These are phyloP conservation scores for Lichtheimia ramosa DNA, from an alignment of 371 early-diverging fungal species.

Conservation along the genomic window DNA sequence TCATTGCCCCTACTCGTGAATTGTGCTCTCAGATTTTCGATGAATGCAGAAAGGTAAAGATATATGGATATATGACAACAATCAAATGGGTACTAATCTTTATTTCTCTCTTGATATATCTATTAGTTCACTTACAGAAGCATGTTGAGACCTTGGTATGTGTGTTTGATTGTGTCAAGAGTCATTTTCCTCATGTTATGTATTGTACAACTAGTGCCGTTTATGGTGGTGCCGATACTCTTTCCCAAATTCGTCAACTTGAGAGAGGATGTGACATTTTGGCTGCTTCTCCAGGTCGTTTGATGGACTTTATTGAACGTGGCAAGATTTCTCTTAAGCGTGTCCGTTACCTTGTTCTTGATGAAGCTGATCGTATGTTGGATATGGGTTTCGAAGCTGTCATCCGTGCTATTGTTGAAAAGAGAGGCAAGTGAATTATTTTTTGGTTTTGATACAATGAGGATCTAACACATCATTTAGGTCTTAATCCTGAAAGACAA, in stretches of 20 bases:
- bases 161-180: not conserved
- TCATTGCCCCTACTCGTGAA: slow-evolving; percentile 52
- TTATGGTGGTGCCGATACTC: slow-evolving; percentile 92
- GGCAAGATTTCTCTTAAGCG: slow-evolving; percentile 75
- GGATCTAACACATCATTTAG: slow-evolving; percentile 7
- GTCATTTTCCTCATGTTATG: not conserved
- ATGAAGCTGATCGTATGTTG: slow-evolving; percentile 98
- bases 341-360: slow-evolving; percentile 90
- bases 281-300: slow-evolving; percentile 97
- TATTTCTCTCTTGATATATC: no score
- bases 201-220: slow-evolving; percentile 49
- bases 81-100: no score
- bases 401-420: slow-evolving; percentile 88
- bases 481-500: slow-evolving; percentile 80
- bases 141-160: slow-evolving; percentile 32
- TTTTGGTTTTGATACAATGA: slow-evolving; percentile 18
- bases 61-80: not conserved
- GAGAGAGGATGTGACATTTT: slow-evolving; percentile 90
- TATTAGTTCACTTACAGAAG: slow-evolving; percentile 26
- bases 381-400: slow-evolving; percentile 99
- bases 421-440: slow-evolving; percentile 66
- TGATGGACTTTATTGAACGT: slow-evolving; percentile 92
- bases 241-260: slow-evolving; percentile 84
- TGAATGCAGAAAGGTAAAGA: slow-evolving; percentile 20
- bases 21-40: slow-evolving; percentile 40